Conservation (phyloP, 495 filamentous ascomycete species). For the Cairneyella variabilis region DNA sequence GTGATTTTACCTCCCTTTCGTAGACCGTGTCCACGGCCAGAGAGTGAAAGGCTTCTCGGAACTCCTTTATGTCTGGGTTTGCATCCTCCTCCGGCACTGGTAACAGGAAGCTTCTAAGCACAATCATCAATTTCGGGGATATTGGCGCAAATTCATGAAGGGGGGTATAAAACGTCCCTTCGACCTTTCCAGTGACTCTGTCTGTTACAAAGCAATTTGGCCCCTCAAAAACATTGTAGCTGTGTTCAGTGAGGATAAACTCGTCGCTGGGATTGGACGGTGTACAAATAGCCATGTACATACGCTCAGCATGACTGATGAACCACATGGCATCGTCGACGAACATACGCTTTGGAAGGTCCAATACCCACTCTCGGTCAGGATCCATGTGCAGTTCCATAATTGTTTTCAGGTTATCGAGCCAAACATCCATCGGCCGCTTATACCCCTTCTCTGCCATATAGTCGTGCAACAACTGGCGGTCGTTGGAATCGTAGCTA, state of each 20-base stretch:
- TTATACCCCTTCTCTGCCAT: slow-evolving; percentile 41
- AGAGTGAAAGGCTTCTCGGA: not conserved
- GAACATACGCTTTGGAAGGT: slow-evolving; percentile 36
- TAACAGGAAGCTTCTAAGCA: slow-evolving; percentile 33
- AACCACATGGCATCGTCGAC: slow-evolving; percentile 41
- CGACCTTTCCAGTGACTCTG: slow-evolving; percentile 5
- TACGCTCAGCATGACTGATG: slow-evolving; percentile 30
- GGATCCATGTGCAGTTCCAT: slow-evolving; percentile 43
- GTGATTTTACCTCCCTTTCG: slow-evolving; percentile 11
- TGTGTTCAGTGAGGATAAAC: slow-evolving; percentile 47
- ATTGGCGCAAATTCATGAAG: slow-evolving; percentile 45
- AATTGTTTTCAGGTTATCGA: slow-evolving; percentile 42
- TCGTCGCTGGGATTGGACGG: slow-evolving; percentile 35
- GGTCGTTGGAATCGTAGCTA: slow-evolving; percentile 38
- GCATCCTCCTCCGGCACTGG: slow-evolving; percentile 28
- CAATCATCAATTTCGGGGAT: slow-evolving; percentile 46
- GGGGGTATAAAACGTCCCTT: slow-evolving; percentile 25
- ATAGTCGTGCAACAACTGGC: slow-evolving; percentile 33
- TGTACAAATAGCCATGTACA: slow-evolving; percentile 44
- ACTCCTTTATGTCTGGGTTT: not conserved
- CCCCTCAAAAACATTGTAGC: slow-evolving; percentile 45
- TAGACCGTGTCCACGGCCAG: not conserved
- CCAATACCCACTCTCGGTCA: slow-evolving; percentile 30
- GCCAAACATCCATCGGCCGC: slow-evolving; percentile 49
- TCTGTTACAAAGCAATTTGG: slow-evolving; percentile 26